These are phyloP conservation scores for Wickerhamomyces chaumierensis DNA, from an alignment of 805 yeast species.

Conservation along the genomic window DNA sequence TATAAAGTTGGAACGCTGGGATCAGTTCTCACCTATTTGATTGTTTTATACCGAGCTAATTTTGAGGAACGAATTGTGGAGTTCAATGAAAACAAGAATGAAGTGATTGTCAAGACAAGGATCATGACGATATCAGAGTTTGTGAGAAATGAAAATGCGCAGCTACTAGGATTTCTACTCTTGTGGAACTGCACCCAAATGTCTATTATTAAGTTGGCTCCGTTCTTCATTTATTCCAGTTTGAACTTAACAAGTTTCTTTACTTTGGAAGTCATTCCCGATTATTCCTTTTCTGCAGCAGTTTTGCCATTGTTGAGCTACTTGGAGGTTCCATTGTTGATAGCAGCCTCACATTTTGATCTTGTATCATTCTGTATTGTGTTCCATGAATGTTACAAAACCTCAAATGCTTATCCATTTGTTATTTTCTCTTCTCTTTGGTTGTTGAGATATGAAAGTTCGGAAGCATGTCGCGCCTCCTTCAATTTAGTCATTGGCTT, in stretches of 20 bases:
- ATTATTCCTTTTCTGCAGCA: conserved; percentile 21
- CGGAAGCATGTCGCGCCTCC: conserved; percentile 18
- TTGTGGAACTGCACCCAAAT: conserved; percentile 26
- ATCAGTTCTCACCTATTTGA: conserved; percentile 13
- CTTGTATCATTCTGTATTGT: conserved; percentile 22
- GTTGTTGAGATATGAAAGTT: conserved; percentile 26
- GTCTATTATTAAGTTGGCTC: conserved; percentile 24
- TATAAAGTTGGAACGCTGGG: conserved; percentile 13
- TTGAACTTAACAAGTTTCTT: conserved; percentile 25
- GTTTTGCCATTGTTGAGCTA: conserved; percentile 26
- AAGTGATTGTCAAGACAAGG: conserved; percentile 5
- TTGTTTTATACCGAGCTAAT: conserved; percentile 15
- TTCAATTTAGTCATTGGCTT: conserved; percentile 8
- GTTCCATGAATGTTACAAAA: conserved; percentile 17
- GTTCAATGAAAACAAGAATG: conserved; percentile 7
- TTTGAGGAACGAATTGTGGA: conserved; percentile 9
- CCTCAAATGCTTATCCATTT: conserved; percentile 20
- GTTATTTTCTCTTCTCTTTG: conserved; percentile 25
- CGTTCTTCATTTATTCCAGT: conserved; percentile 30
- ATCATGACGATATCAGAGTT: conserved; percentile 22
- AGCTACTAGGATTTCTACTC: conserved; percentile 24
- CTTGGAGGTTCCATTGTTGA: conserved; percentile 25
- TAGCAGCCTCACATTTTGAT: conserved; percentile 28
- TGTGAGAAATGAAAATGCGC: conserved; percentile 30
- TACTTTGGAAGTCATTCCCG: conserved; percentile 23